These are phyloP conservation scores for Lojkania enalia DNA, from an alignment of 2,329 filamentous ascomycete species.

Conservation along the genomic window DNA sequence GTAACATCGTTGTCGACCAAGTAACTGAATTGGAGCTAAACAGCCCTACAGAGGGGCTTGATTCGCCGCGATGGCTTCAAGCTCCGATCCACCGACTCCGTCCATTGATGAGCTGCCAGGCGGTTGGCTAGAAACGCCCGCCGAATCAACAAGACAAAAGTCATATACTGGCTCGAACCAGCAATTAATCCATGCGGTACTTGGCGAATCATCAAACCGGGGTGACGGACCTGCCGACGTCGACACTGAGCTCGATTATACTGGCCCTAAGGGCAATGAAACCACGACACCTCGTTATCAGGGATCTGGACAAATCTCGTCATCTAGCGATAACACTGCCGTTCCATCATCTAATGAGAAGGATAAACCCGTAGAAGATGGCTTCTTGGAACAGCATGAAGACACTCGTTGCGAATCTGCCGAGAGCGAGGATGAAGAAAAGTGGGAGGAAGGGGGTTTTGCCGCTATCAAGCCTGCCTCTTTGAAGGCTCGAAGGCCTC, in stretches of 20 bases:
- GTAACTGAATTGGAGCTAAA: not conserved
- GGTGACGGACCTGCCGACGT: constrained; percentile 5
- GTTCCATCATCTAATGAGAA: constrained; percentile 18
- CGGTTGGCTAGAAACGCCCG: constrained; percentile 42
- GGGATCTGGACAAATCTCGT: constrained; percentile 11
- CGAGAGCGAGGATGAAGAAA: constrained; percentile 13
- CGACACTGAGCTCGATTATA: constrained; percentile 25
- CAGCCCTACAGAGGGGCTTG: not conserved
- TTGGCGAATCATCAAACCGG: constrained; percentile 7
- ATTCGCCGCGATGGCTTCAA: constrained; percentile 25
- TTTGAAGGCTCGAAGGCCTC: constrained; percentile 20
- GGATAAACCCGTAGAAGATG: constrained; percentile 1
- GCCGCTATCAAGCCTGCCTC: constrained; percentile 26
- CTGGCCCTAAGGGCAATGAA: constrained; percentile 13
- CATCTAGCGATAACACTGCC: constrained; percentile 16
- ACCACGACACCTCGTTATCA: not conserved
- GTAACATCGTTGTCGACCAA: not conserved
- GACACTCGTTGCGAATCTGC: constrained; percentile 10
- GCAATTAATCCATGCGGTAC: constrained; percentile 6
- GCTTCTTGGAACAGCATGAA: constrained; percentile 1
- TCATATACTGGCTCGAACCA: constrained; percentile 25
- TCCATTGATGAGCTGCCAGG: constrained; percentile 38
- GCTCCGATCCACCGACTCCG: constrained; percentile 36
- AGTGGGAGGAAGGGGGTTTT: constrained; percentile 24
- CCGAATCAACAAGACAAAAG: constrained; percentile 25